Base-by-base conservation (phyloP, 192 early-diverging fungal genomes). In the Rhizoclosmatium sp. region DNA sequence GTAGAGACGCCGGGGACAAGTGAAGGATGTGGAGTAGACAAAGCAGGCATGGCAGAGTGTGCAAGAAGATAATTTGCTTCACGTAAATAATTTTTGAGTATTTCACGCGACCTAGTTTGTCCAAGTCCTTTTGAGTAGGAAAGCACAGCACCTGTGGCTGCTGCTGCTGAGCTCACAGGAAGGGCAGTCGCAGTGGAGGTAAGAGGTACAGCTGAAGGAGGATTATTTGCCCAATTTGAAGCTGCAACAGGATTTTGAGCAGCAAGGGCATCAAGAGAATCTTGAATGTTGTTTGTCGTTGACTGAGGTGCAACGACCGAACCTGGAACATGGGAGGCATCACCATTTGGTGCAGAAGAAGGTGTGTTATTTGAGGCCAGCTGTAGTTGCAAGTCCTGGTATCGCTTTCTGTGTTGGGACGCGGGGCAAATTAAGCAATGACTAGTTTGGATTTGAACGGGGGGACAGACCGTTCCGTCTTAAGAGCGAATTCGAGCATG, bases 401-500 rank as follows among this genome's bases (percentile, higher is more conserved):
- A 58, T 16, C 21, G 21, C 12, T 58, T 16, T 58, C 21, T 12
- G 56, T n/a, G 56, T 58, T 58, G 56, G 12, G 14, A 58, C 21
- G 12, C 12, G 12, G 12, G 56, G 56, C 56, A 31, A 31, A 31
- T 31, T 31, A 31, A 31, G 31, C 31, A 31, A 31, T 31, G 31
- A 31, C 31, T 31, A n/a, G 56, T 58, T 12, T 58, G 12, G 56
- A 12, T 58, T 58, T 12, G 66, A 68, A 46, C 40, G 40, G 7
- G 12, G 66, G 40, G 10, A 16, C 4, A 46, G 3, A 93, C 94
- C 94, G 89, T 80, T 95, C 93, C 69, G 92, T 89, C 68, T 88
- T 71, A 71, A 96, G 73, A 12, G 93, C 92, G 84, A 88, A 94
- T 81, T 96, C 94, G 9, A 96, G 86, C 95, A 96, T 95, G 82